Evolutionary conservation across 495 filamentous ascomycete species (phyloP).

Genomic region (Neurospora intermedia): DNA sequence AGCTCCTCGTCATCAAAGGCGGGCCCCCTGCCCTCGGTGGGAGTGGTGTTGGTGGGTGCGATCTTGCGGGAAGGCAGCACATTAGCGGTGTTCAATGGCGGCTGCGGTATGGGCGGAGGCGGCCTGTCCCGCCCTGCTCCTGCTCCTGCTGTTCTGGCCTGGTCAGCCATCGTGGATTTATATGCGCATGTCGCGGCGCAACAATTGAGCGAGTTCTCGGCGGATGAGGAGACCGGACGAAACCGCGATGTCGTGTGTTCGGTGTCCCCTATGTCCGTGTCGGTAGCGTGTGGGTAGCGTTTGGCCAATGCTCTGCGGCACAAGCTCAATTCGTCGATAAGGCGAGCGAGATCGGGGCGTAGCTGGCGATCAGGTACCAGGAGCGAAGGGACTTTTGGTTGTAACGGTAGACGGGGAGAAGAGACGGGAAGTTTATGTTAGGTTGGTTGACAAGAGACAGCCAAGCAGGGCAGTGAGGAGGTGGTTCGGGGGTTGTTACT

Average conservation of each 20-base stretch:
- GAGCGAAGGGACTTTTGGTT: not conserved
- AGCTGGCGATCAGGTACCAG: not conserved
- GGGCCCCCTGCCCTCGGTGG: conserved; percentile 12
- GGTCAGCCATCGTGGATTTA: conserved; percentile 28
- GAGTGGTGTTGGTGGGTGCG: conserved; percentile 7
- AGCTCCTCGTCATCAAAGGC: conserved; percentile 14
- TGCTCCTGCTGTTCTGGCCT: conserved; percentile 18
- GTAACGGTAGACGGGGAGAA: not conserved
- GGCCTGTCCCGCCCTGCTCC: conserved; percentile 12
- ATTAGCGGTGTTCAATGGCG: conserved; percentile 23
- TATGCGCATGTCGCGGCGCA: conserved; percentile 20
- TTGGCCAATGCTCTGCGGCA: not conserved
- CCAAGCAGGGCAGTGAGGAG: not conserved
- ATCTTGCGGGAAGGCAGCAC: conserved; percentile 34
- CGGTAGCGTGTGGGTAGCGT: not conserved
- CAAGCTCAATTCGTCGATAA: not conserved
- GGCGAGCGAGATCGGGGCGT: not conserved
- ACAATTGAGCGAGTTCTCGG: conserved; percentile 3
- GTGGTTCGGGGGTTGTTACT: not conserved
- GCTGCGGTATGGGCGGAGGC: conserved; percentile 12
- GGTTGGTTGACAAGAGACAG: not conserved
- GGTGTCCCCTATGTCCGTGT: not conserved
- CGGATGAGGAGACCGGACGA: not conserved
- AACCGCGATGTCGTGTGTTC: not conserved
- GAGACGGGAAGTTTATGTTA: not conserved